Percentiles rank a stretch among this genome's conserved stretches.
Evolutionary conservation across 2,329 filamentous ascomycete species (phyloP).

Genomic region (Ophiostoma himal-ulmi): DNA sequence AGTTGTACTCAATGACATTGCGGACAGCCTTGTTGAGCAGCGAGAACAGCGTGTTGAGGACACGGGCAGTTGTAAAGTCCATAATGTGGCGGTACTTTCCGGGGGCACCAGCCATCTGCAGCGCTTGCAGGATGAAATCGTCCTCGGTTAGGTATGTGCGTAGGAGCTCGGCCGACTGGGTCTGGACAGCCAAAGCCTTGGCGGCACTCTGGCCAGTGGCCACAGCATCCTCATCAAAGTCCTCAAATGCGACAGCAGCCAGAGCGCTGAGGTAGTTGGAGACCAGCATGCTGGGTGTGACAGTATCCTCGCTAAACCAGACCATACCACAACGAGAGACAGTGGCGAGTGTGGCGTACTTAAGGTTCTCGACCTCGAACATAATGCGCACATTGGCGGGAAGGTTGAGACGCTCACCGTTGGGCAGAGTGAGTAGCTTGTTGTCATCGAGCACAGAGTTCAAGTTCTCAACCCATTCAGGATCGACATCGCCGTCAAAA

Average conservation of each 20-base stretch:
- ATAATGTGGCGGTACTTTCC: conserved; percentile 84
- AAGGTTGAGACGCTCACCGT: conserved; percentile 93
- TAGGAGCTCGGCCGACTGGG: conserved; percentile 72
- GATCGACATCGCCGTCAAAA: conserved; percentile 97
- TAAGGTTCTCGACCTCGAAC: conserved; percentile 98
- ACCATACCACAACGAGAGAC: conserved; percentile 99
- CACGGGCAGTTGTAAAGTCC: conserved; percentile 90
- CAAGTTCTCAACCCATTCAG: conserved; percentile 99
- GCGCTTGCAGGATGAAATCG: conserved; percentile 70
- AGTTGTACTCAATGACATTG: conserved; percentile 91
- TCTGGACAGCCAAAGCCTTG: conserved; percentile 73
- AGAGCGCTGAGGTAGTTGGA: conserved; percentile 82
- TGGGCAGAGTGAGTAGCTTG: conserved; percentile 92
- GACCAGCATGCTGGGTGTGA: conserved; percentile 88
- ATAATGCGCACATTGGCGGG: conserved; percentile 96
- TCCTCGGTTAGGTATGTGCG: conserved; percentile 69
- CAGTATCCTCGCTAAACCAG: conserved; percentile 98
- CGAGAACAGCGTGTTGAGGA: conserved; percentile 88
- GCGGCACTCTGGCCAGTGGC: conserved; percentile 64
- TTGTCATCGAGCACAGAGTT: conserved; percentile 99
- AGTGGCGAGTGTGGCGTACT: conserved; percentile 96
- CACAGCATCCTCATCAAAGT: conserved; percentile 87
- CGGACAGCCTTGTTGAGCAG: conserved; percentile 90
- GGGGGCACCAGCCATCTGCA: conserved; percentile 70
- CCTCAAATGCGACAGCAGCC: conserved; percentile 79